phyloP scores from a whole-genome alignment of 345 rosid species.

The Aquilaria yunnanensis region DNA sequence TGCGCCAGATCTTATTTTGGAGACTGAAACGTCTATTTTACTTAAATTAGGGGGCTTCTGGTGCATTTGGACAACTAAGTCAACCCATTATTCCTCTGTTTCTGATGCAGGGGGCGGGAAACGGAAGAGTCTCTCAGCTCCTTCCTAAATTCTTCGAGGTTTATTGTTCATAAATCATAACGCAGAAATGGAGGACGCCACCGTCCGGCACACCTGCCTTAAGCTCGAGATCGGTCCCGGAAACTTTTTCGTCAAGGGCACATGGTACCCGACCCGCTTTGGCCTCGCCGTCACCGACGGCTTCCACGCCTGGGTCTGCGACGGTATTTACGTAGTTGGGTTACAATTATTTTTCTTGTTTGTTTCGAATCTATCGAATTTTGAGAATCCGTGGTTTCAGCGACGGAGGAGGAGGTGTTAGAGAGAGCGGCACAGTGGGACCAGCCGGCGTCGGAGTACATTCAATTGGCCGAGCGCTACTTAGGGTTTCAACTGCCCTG shows the following conservation, averaged over 20 bases:
- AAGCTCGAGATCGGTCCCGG: slow-evolving; percentile 41
- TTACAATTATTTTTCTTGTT: too few relatives aligned
- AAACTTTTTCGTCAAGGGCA: slow-evolving; percentile 65
- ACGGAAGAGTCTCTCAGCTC: slow-evolving; percentile 7
- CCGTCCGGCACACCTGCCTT: slow-evolving; percentile 60
- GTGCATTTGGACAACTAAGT: too few relatives aligned
- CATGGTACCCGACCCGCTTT: slow-evolving; percentile 57
- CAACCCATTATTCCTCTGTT: not conserved
- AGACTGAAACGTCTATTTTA: too few relatives aligned
- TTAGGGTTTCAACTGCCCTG: slow-evolving; percentile 74
- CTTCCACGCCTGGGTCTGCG: slow-evolving; percentile 66
- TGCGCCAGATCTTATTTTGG: too few relatives aligned
- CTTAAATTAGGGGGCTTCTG: too few relatives aligned
- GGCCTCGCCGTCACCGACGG: slow-evolving; percentile 79
- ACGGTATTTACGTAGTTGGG: slow-evolving; percentile 26
- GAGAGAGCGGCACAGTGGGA: slow-evolving; percentile 91
- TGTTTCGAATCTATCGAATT: not conserved
- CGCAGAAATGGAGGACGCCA: slow-evolving; percentile 24
- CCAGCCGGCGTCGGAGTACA: slow-evolving; percentile 59
- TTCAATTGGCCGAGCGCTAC: slow-evolving; percentile 63
- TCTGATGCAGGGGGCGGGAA: too few relatives aligned
- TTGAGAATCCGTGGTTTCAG: slow-evolving; percentile 19
- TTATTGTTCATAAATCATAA: not conserved
- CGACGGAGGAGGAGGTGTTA: slow-evolving; percentile 61
- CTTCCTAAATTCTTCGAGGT: too few relatives aligned